Conservation (phyloP, 192 early-diverging fungal species). For the Backusella sp. region DNA sequence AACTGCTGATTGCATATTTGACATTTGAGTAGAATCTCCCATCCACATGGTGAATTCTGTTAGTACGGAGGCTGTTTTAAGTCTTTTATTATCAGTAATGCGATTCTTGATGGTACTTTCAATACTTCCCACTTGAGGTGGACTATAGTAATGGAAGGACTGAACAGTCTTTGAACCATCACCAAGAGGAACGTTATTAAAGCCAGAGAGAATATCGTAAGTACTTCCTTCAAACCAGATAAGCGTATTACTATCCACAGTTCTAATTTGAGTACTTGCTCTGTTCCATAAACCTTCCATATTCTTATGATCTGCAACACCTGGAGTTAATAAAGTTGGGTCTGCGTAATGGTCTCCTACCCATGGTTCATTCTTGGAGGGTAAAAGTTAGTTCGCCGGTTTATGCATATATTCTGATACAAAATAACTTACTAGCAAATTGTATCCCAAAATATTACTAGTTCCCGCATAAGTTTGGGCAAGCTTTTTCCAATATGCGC, state of each 20-base stretch:
- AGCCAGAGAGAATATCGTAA: constrained; percentile 43
- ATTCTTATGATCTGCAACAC: constrained; percentile 38
- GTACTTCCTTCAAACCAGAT: constrained; percentile 59
- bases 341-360: constrained; percentile 21
- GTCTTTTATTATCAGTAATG: constrained; percentile 42
- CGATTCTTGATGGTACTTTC: constrained; percentile 40
- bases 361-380: background rate
- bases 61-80: constrained; percentile 45
- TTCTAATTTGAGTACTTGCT: constrained; percentile 46
- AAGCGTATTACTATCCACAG: constrained; percentile 50
- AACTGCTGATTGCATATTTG: constrained; percentile 36
- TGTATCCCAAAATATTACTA: background rate
- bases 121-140: constrained; percentile 42
- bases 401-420: background rate
- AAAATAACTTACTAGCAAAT: background rate
- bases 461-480: background rate
- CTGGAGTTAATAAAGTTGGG: constrained; percentile 45
- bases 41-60: constrained; percentile 58
- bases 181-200: constrained; percentile 52
- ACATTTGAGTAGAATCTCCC: constrained; percentile 26
- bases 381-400: background rate
- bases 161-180: constrained; percentile 47
- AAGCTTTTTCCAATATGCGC: background rate
- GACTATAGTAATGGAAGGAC: constrained; percentile 54
- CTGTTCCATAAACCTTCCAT: constrained; percentile 54